A percentile compares a stretch with the other conserved stretches of the same genome.
Conservation (phyloP, 2,329 filamentous ascomycete species). For the Gliomastix tumulicola region DNA sequence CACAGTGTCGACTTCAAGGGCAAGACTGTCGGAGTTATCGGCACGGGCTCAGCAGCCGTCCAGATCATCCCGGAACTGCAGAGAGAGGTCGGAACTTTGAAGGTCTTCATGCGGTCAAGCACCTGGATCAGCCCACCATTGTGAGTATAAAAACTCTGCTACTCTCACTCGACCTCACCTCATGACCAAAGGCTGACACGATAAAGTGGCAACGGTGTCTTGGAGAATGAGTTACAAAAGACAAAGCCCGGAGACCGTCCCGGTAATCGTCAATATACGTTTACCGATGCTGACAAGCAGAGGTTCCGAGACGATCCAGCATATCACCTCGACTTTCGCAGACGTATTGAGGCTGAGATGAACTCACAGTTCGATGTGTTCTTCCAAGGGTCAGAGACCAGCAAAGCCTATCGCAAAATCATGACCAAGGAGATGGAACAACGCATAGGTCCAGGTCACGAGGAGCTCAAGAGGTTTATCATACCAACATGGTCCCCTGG, state of each 20-base stretch:
- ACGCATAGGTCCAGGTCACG: conserved; percentile 31
- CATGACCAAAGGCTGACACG: no score
- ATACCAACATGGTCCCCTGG: conserved; percentile 40
- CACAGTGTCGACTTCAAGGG: conserved; percentile 36
- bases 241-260: no score
- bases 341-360: not conserved
- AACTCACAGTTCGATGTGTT: not conserved
- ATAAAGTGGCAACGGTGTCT: no score
- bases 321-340: not conserved
- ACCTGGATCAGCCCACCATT: conserved; percentile 35
- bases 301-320: not conserved
- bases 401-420: not conserved
- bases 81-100: conserved; percentile 23
- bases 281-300: no score
- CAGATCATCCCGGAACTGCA: conserved; percentile 36
- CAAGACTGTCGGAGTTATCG: conserved; percentile 49
- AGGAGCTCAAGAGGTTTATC: no score
- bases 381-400: not conserved
- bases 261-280: no score
- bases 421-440: conserved; percentile 6
- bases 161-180: no score
- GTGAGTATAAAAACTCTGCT: no score
- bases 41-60: conserved; percentile 47
- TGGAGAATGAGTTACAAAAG: conserved; percentile 14
- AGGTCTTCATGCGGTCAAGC: conserved; percentile 32